phyloP scores from a whole-genome alignment of 1,139 yeast genomes.

The Geotrichum phurueaensis region DNA sequence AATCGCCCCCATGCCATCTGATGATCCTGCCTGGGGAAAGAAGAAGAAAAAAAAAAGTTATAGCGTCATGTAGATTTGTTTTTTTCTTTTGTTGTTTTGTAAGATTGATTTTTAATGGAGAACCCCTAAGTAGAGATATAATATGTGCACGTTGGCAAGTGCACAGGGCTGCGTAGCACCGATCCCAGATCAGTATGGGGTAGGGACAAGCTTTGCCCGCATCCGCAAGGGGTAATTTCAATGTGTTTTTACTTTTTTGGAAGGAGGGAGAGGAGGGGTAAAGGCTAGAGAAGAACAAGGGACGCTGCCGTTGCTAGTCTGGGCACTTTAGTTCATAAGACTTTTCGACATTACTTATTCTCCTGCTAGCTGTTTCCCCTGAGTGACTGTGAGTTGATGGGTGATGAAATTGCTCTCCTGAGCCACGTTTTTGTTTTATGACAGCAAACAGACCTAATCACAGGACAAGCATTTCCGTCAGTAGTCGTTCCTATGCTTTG shows the following conservation, averaged over 20 bases:
- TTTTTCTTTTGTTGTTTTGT: background rate
- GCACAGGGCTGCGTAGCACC: background rate
- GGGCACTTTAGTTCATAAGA: background rate
- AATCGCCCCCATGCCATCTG: background rate
- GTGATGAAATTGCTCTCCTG: background rate
- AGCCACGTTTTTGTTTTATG: background rate
- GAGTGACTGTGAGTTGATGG: background rate
- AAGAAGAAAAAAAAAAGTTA: background rate
- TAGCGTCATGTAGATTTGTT: background rate
- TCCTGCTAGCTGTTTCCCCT: background rate
- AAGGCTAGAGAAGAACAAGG: background rate
- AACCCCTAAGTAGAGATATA: background rate
- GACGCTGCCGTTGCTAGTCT: background rate
- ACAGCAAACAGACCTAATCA: background rate
- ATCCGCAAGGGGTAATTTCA: background rate
- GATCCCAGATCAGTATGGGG: background rate
- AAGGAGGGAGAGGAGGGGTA: background rate
- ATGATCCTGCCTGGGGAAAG: background rate
- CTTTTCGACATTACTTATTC: background rate
- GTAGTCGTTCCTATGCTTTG: background rate
- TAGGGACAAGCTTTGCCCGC: background rate
- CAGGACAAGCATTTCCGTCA: background rate
- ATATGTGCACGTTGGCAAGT: background rate
- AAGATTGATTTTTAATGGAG: too few relatives aligned
- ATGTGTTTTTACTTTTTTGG: too few relatives aligned